A percentile compares a stretch with the other conserved stretches of the same genome.
These are phyloP conservation scores for Irpex sp. DNA, from an alignment of 1,284 basidiomycete species.

Conservation along the genomic window DNA sequence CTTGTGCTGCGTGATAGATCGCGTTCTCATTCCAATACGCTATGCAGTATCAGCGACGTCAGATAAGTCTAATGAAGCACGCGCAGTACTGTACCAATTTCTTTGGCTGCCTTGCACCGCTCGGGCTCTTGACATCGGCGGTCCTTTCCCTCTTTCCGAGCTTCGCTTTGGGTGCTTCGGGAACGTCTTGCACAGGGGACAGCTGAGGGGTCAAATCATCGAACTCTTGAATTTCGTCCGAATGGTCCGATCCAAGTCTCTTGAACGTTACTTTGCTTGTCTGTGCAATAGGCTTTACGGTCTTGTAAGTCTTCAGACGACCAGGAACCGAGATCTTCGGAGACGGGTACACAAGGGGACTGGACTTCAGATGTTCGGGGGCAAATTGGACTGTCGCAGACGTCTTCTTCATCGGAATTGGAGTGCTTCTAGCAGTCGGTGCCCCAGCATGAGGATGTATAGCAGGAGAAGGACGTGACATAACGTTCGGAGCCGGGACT, in stretches of 20 bases:
- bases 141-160: constrained; percentile 11
- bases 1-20: constrained; percentile 1
- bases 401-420: background rate
- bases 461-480: constrained; percentile 7
- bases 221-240: constrained; percentile 30
- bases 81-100: constrained; percentile 2
- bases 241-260: constrained; percentile 22
- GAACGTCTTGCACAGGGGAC: background rate
- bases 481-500: constrained; percentile 2
- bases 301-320: background rate
- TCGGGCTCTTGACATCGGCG: constrained; percentile 1
- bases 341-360: constrained; percentile 11
- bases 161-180: constrained; percentile 14
- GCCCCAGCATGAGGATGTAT: constrained; percentile 7
- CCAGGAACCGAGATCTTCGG: constrained; percentile 5
- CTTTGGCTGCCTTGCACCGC: constrained; percentile 3
- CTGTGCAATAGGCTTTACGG: constrained; percentile 1
- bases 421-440: constrained; percentile 6
- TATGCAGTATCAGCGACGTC: background rate
- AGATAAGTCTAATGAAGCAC: background rate
- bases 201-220: constrained; percentile 16
- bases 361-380: constrained; percentile 1
- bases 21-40: constrained; percentile 2
- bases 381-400: background rate
- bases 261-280: constrained; percentile 22